Base-by-base conservation (phyloP, 1,139 yeast species). In the Hemisphaericaspora xylanilytica region DNA sequence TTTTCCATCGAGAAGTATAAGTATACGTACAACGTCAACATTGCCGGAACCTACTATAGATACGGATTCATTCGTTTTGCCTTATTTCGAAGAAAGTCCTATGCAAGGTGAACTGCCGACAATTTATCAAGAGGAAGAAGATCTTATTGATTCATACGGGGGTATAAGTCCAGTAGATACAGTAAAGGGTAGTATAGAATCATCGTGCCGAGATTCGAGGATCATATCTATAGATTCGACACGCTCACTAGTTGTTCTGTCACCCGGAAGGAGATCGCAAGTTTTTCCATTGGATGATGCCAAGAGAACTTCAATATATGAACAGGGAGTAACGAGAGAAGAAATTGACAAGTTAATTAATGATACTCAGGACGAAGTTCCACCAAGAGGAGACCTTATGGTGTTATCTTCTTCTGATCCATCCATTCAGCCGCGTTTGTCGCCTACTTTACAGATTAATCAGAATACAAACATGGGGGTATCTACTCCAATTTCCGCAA, bases 361-460 rank as follows among this genome's bases (percentile, higher is more conserved):
- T 29, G 69, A 63, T 37, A 47, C 64, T 4, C 50, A 64, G 41
- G 45, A 39, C 2, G 65, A 58, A 29, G 69, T 65, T 1, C 73
- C 73, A 3, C 67, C 69, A 1, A 50, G 72, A 39, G 70, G 70
- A 1, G 73, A 67, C 45, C 50, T 65, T 11, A 52, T 45, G 18
- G 41, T 59, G 8, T 42, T 56, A 48, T 15, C 53, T 50, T 5
- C 50, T 59, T 28, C 31, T 16, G 31, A 28, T 4, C 7, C 3
- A 18, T 29, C 24, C 3, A 15, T 18, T n/a, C 13, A 11, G n/a
- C 18, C 32, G 9, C 7, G 18, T 5, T 6, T 29, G 24, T 9
- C 32, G 18, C 9, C 5, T 10, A 11, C 16, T 12, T 29, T 24
- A 9, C 24, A 5, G 12, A n/a, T n/a, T n/a, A n/a, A n/a, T 12